phyloP scores from a whole-genome alignment of 106 monocot genomes.

The Dioscorea dumetorum region DNA sequence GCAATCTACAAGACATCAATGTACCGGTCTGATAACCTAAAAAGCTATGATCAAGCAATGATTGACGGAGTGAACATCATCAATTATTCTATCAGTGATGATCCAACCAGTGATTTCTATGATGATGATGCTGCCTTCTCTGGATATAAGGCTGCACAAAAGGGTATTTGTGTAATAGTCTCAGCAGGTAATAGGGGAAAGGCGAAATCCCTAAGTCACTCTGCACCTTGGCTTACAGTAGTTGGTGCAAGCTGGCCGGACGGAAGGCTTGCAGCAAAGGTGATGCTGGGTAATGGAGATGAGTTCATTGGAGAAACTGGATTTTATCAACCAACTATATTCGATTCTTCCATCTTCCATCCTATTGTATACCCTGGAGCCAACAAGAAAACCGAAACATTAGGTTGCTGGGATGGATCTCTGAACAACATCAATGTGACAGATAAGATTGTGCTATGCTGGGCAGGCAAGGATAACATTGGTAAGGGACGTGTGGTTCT shows the following conservation, averaged over 20 bases:
- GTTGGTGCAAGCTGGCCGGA: slow-evolving; percentile 16
- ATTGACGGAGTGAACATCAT: slow-evolving; percentile 1
- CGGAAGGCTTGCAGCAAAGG: background rate
- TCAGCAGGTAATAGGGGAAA: slow-evolving; percentile 5
- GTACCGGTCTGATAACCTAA: background rate
- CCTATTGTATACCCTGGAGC: no score
- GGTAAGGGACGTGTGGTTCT: no score
- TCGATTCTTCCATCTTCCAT: no score
- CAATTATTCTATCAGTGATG: no score
- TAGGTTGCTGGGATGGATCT: no score
- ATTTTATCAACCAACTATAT: background rate
- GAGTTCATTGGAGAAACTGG: slow-evolving; percentile 7
- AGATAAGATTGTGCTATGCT: no score
- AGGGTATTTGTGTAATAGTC: slow-evolving; percentile 8
- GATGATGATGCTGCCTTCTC: background rate
- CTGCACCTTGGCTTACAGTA: slow-evolving; percentile 19
- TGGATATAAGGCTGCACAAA: slow-evolving; percentile 4
- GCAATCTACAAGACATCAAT: slow-evolving; percentile 21
- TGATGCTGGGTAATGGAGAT: slow-evolving; percentile 7
- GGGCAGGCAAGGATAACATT: no score
- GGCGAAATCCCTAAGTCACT: background rate
- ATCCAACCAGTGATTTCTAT: background rate
- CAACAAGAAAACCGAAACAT: no score
- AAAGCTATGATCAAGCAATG: slow-evolving; percentile 11
- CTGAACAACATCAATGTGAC: no score